phyloP scores from a whole-genome alignment of 176 grass and related monocot genomes.

The Juncus effusus region DNA sequence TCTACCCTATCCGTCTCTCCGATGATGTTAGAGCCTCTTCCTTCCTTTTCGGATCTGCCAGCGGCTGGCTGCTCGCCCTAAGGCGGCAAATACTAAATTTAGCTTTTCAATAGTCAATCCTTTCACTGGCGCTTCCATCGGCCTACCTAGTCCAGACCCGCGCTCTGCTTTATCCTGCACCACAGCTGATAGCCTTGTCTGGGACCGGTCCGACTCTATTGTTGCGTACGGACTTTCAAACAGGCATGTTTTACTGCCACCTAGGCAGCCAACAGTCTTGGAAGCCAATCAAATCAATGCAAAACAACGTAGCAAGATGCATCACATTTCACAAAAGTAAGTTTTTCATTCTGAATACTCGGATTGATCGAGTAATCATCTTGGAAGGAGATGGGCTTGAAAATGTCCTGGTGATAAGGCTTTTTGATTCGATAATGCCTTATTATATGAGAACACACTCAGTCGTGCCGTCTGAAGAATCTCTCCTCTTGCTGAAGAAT shows the following conservation, averaged over 20 bases:
- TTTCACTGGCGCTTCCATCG: neutral
- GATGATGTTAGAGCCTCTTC: neutral
- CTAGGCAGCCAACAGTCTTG: neutral
- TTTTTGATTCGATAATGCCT: no score
- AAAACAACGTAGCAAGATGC: neutral
- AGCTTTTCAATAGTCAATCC: neutral
- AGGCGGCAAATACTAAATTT: neutral
- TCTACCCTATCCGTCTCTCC: neutral
- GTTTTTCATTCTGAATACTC: neutral
- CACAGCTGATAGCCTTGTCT: neutral
- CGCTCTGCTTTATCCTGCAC: neutral
- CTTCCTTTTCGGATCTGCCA: neutral
- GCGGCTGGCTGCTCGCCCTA: neutral
- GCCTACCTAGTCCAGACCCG: neutral
- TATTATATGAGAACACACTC: neutral
- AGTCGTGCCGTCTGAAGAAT: neutral
- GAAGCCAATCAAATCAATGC: neutral
- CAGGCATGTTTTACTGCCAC: neutral
- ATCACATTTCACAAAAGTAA: neutral
- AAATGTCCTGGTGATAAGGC: neutral
- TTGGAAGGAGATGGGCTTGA: neutral
- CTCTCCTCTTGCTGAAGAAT: neutral
- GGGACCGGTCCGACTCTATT: neutral
- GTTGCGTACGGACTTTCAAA: neutral
- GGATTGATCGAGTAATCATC: neutral